Evolutionary conservation across 1,139 yeast species (phyloP).

Genomic region (Nakaseomyces delphensis): DNA sequence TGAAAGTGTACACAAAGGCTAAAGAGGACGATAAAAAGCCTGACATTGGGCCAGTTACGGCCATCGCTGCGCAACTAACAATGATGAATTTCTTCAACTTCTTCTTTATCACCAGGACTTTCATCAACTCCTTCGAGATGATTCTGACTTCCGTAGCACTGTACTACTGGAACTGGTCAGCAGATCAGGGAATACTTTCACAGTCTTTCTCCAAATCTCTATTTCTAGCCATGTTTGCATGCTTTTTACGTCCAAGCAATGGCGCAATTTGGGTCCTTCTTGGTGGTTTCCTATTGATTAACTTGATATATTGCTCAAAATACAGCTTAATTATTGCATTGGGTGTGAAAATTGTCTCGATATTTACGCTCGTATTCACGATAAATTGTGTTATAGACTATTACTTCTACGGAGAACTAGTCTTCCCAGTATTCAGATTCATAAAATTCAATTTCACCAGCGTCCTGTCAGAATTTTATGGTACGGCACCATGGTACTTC

Average conservation of each 20-base stretch:
- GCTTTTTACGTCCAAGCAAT: constrained; percentile 78
- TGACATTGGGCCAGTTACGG: constrained; percentile 9
- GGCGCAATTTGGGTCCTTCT: constrained; percentile 61
- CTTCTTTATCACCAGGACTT: constrained; percentile 72
- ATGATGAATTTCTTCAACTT: constrained; percentile 74
- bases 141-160: constrained; percentile 62
- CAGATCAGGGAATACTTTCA: constrained; percentile 11
- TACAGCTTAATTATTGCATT: constrained; percentile 15
- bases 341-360: constrained; percentile 17
- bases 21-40: constrained; percentile 12
- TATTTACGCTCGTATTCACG: constrained; percentile 17
- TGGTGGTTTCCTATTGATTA: constrained; percentile 35
- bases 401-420: constrained; percentile 47
- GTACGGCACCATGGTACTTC: constrained; percentile 78
- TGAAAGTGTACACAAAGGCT: constrained; percentile 27
- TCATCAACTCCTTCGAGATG: constrained; percentile 78
- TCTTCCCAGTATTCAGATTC: constrained; percentile 63
- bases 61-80: constrained; percentile 38
- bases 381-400: constrained; percentile 45
- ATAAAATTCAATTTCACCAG: constrained; percentile 66
- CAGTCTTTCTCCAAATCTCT: constrained; percentile 23
- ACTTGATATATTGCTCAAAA: constrained; percentile 13
- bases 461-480: constrained; percentile 75
- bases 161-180: constrained; percentile 63
- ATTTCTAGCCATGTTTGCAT: constrained; percentile 45